phyloP scores from a whole-genome alignment of 768 basidiomycete species.

The Russula ochroleuca region DNA sequence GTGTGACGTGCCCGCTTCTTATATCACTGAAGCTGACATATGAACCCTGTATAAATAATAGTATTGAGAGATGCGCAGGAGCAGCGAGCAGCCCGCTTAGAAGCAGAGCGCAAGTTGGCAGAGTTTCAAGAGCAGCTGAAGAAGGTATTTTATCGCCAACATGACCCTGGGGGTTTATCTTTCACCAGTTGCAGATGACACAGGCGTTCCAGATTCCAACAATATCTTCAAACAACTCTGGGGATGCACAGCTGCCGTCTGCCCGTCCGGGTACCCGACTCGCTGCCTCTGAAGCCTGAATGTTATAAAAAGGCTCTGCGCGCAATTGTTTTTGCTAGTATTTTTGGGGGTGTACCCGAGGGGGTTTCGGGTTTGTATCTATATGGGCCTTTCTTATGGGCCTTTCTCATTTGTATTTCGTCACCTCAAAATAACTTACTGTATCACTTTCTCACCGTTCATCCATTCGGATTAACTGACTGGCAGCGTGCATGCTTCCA shows the following conservation, averaged over 20 bases:
- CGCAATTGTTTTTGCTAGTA: background rate
- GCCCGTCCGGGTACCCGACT: slow-evolving; percentile 26
- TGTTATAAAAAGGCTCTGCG: background rate
- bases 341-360: slow-evolving; percentile 7
- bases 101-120: slow-evolving; percentile 42
- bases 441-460: slow-evolving; percentile 8
- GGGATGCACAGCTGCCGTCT: slow-evolving; percentile 20
- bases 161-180: slow-evolving; percentile 12
- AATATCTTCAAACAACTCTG: slow-evolving; percentile 1
- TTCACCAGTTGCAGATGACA: slow-evolving; percentile 25
- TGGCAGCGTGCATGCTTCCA: background rate
- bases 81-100: slow-evolving; percentile 40
- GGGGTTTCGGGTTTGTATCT: slow-evolving; percentile 19
- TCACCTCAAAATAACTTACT: slow-evolving; percentile 14
- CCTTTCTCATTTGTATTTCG: slow-evolving; percentile 17
- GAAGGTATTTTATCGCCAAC: slow-evolving; percentile 45
- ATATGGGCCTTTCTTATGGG: slow-evolving; percentile 14
- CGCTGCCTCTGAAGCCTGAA: slow-evolving; percentile 21
- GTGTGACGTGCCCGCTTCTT: slow-evolving; percentile 1
- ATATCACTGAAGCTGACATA: slow-evolving; percentile 1
- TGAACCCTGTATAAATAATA: background rate
- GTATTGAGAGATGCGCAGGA: slow-evolving; percentile 29
- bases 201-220: slow-evolving; percentile 27
- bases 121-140: slow-evolving; percentile 54
- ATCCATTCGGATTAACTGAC: background rate